Base-by-base conservation (phyloP, 208 protist species). In the Trypanosoma rangeli region DNA sequence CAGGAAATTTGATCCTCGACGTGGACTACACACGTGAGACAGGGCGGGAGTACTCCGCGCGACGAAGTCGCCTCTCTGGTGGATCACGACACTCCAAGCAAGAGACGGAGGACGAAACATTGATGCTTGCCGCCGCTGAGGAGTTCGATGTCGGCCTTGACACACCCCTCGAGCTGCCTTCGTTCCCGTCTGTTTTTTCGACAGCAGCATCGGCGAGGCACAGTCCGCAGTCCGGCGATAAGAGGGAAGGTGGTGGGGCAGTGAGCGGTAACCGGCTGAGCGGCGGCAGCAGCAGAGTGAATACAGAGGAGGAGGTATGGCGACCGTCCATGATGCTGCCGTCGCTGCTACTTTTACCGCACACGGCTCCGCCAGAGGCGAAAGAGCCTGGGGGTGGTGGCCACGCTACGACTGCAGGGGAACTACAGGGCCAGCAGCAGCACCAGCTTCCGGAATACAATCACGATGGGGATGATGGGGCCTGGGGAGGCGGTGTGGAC, bases 1-100 rank as follows among this genome's bases (percentile, higher is more conserved):
- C 69, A 4, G 91, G 91, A 26, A 96, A 96, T 78, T 52, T 92
- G 50, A 89, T 96, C 28, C 83, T 96, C 29, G 91, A 94, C 53
- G 78, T 94, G 18, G 91, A 96, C 74, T 96, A 94, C 73, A 65
- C 89, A 18, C 64, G 64, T 15, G 77, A 74, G 24, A 28, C 8
- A 50, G 46, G 55, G 37, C 74, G 68, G 12, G 58, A 78, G 13
- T 79, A 72, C 54, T 74, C 73, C 0, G 70, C 70, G 22, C 55
- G 66, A 56, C 26, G 54, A 18, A 54, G 53, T 12, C 50, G 68
- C 39, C 64, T 50, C 20, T 49, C 26, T 46, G 39, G 44, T 33
- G 48, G 56, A 49, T 63, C 49, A 28, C 20, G 48, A 26, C 29
- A 42, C n/a, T 42, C 54, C 2, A 57, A 69, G 20, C 5, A 54